Evolutionary conservation across 140 eudicot genomes (phyloP).

Genomic region (Stevia rebaudiana): DNA sequence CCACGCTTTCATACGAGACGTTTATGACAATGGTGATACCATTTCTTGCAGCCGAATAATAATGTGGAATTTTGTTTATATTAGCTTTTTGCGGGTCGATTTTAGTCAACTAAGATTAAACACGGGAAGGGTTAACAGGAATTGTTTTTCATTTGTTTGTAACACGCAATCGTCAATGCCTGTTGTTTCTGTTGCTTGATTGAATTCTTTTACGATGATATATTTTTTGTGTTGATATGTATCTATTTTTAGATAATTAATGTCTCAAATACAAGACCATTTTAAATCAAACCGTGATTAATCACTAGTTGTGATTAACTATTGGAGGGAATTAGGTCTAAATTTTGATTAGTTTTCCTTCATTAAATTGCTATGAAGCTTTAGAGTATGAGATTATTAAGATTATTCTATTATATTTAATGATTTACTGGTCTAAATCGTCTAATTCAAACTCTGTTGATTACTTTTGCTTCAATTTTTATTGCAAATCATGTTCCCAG

Average conservation of each 20-base stretch:
- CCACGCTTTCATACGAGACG: slow-evolving; percentile 59
- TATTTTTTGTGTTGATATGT: background rate
- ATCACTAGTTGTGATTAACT: too few relatives aligned
- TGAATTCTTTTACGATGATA: background rate
- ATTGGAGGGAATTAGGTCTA: too few relatives aligned
- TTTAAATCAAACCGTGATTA: too few relatives aligned
- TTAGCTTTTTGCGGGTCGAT: background rate
- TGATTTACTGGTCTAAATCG: too few relatives aligned
- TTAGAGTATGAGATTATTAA: too few relatives aligned
- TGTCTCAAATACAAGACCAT: too few relatives aligned
- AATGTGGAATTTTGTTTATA: slow-evolving; percentile 6
- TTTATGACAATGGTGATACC: slow-evolving; percentile 88
- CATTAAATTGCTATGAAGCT: too few relatives aligned
- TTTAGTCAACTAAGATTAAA: slow-evolving; percentile 13
- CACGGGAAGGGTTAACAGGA: background rate
- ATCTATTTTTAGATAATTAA: background rate
- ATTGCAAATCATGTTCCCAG: too few relatives aligned
- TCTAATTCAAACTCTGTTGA: too few relatives aligned
- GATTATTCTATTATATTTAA: too few relatives aligned
- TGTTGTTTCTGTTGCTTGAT: background rate
- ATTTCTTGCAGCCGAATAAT: slow-evolving; percentile 47
- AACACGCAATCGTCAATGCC: background rate
- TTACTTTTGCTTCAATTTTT: too few relatives aligned
- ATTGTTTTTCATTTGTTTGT: background rate
- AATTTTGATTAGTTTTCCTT: too few relatives aligned